A percentile compares a stretch with the other conserved stretches of the same genome.
phyloP scores from a whole-genome alignment of 169 alveolate genomes.

The Plasmodium inui region DNA sequence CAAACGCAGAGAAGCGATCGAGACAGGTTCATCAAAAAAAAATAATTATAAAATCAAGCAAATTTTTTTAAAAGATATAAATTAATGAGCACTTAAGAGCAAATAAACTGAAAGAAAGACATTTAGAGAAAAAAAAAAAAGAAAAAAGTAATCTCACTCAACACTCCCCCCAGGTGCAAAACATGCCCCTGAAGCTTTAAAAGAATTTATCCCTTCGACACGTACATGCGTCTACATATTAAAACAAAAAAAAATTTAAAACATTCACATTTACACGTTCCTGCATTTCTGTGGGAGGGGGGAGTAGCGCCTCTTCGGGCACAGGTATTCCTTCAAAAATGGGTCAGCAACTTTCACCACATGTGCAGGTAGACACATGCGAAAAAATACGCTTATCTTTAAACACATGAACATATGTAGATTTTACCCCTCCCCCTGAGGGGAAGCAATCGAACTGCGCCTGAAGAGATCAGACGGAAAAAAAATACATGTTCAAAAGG shows the following conservation, averaged over 20 bases:
- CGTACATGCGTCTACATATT: background rate
- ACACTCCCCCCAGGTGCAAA: background rate
- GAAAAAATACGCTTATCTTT: background rate
- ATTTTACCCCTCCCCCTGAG: background rate
- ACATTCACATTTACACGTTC: background rate
- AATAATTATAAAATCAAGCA: background rate
- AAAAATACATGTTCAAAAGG: constrained; percentile 9
- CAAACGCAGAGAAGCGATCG: background rate
- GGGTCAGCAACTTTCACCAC: background rate
- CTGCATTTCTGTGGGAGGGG: background rate
- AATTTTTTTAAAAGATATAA: constrained; percentile 11
- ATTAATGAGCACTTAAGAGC: constrained; percentile 8
- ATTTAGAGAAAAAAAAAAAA: background rate
- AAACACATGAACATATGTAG: background rate
- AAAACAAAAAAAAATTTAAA: background rate
- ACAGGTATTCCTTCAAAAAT: background rate
- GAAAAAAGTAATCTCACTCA: background rate
- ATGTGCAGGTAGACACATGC: background rate
- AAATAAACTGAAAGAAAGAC: background rate
- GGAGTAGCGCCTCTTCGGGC: background rate
- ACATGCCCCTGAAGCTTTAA: background rate
- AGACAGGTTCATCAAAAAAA: background rate
- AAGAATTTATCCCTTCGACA: background rate
- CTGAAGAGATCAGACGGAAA: background rate
- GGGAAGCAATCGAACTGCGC: background rate